Evolutionary conservation across 2,329 filamentous ascomycete genomes (phyloP).

Genomic region (Penicillium polonicum): DNA sequence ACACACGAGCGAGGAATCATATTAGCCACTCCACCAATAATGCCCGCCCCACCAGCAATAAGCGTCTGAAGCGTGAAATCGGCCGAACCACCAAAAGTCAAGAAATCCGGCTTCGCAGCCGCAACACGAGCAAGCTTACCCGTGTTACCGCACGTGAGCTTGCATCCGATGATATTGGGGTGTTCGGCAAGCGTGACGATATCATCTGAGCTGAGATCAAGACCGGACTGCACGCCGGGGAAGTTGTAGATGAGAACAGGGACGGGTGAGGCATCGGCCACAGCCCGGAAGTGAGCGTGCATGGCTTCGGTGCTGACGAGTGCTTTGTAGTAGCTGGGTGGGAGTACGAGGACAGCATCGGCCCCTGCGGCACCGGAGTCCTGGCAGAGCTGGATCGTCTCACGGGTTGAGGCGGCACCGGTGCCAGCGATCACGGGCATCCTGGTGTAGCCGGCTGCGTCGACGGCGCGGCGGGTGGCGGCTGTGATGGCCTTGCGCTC

Average conservation of each 20-base stretch:
- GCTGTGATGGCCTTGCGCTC: constrained; percentile 69
- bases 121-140: constrained; percentile 67
- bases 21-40: constrained; percentile 83
- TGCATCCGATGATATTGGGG: constrained; percentile 67
- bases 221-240: constrained; percentile 64
- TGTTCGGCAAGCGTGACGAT: constrained; percentile 59
- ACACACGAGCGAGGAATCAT: constrained; percentile 80
- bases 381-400: constrained; percentile 67
- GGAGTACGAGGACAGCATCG: constrained; percentile 73
- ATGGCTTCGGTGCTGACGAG: constrained; percentile 62
- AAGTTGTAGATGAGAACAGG: constrained; percentile 73
- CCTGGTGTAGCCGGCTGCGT: constrained; percentile 62
- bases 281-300: constrained; percentile 63
- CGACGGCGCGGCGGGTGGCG: constrained; percentile 67
- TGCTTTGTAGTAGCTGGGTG: constrained; percentile 72
- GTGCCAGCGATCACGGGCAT: constrained; percentile 76
- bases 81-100: constrained; percentile 84
- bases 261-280: constrained; percentile 60
- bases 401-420: constrained; percentile 69
- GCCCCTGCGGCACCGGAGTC: constrained; percentile 69
- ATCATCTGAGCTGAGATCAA: constrained; percentile 67
- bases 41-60: constrained; percentile 73
- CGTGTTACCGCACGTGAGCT: constrained; percentile 72
- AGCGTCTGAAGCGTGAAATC: constrained; percentile 85
- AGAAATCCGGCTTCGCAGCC: constrained; percentile 57